Base-by-base conservation (phyloP, 73 alveolate species). In the Breviolum minutum region DNA sequence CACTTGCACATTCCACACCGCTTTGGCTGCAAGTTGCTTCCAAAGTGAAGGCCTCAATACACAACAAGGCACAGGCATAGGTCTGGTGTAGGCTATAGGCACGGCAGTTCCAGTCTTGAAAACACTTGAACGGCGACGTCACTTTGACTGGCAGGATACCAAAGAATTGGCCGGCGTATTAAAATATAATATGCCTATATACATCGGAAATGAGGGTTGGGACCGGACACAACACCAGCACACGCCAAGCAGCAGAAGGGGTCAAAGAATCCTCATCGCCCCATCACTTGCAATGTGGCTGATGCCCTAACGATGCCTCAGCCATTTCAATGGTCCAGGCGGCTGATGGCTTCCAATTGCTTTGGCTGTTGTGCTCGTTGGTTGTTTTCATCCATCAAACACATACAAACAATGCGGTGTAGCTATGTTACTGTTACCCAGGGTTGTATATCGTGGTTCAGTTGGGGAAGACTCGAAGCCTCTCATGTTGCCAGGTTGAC, bases 321-420 rank as follows among this genome's bases (percentile, higher is more conserved):
- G 54, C 92, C 92, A 1, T 83, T 83, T 20, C 92, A 83, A 83
- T 83, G 92, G 92, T 14, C 92, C 22, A 83, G 92, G 92, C 26
- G 54, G 32, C 32, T 7, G 24, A 13, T 13, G 87, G 1, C 22
- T 30, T 30, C 63, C 63, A 10, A 8, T 27, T 22, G 26, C 87
- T 11, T 27, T 40, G 54, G 54, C 54, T 14, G n/a, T 6, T 81
- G 66, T 11, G 40, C 27, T 8, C 30, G 16, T 29, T 14, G 22
- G n/a, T 10, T 17, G 22, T 0, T 9, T 13, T 27, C 16, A 54
- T 13, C 20, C 17, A 16, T 11, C 20, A 40, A 17, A 26, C n/a
- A 76, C 8, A 76, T 6, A 76, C 61, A 7, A 13, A 76, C 61
- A 0, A 3, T 70, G 8, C 9, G 81, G 19, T 69, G 79, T 19